Evolutionary conservation across 441 rosid species (phyloP), one percentile per base, ranked within the genome.

Genomic region (Biscutella laevigata): DNA sequence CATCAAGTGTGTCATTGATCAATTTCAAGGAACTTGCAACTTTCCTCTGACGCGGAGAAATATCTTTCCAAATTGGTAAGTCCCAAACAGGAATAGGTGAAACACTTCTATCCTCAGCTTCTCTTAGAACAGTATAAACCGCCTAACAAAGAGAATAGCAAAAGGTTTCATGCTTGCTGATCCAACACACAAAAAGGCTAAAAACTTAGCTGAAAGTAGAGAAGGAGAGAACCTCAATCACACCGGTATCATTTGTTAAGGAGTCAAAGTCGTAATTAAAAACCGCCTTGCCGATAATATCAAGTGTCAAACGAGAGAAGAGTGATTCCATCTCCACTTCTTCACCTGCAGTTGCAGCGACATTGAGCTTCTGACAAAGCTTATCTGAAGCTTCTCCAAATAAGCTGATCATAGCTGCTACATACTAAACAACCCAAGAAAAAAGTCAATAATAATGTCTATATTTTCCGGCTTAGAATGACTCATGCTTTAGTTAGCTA

Each of bases 241-340:
- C 88, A 13, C 98, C 96, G 11, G 94, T 78, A 53, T 92, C 98
- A 64, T 88, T 82, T 13, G 95, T 80, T 46, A 92, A 62, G 19
- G 98, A 92, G 68, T 92, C 96, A 53, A 92, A 92, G 49, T 92
- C 98, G 46, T 80, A 92, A 68, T 92, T 92, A 60, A 92, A 92
- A 32, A 92, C 95, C 35, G 96, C 96, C 75, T 82, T 92, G 70
- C 98, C 98, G 53, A 92, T 92, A 52, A 92, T 54, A 57, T 92
- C 99, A 61, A 92, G 69, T 4, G 99, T 92, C 79, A 92, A 75
- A 53, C 76, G 95, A 61, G 98, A 92, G 79, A 92, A 92, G 57
- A 92, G 83, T 24, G 98, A 92, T 56, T 92, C 98, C 95, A 92
- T 86, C 71, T 92, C 98, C 38, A 79, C 92, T 63, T 77, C 79